These are phyloP conservation scores for Phytopythium sindhum DNA, from an alignment of 352 stramenopile genomes.

Conservation along the genomic window DNA sequence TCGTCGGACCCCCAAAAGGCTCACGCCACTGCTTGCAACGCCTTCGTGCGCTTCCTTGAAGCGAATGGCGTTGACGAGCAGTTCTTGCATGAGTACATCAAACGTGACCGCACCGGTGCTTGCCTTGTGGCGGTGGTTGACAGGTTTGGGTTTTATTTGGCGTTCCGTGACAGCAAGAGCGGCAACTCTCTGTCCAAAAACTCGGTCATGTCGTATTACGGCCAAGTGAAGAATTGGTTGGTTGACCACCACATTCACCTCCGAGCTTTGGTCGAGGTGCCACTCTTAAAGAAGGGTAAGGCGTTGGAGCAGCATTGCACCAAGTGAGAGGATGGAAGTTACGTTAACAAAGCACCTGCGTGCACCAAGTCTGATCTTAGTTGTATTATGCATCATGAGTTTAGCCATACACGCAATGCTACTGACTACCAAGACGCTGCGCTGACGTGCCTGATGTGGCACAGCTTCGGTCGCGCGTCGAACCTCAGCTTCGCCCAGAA, in stretches of 20 bases:
- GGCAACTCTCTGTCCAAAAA: neutral
- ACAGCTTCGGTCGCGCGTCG: conserved; percentile 12
- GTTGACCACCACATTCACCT: neutral
- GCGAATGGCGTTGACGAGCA: neutral
- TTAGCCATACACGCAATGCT: neutral
- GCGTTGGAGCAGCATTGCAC: neutral
- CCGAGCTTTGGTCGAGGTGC: neutral
- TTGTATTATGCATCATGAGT: neutral
- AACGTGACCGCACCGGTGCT: neutral
- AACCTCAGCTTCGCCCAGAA: conserved; percentile 13
- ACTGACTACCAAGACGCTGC: conserved; percentile 22
- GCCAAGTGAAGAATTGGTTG: neutral
- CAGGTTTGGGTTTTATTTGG: conserved; percentile 4
- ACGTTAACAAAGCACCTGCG: neutral
- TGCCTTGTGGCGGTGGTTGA: neutral
- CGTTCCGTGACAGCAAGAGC: neutral
- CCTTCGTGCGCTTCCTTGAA: neutral
- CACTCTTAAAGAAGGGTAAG: neutral
- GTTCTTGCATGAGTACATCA: neutral
- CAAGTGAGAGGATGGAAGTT: neutral
- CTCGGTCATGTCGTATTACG: neutral
- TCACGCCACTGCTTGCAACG: neutral
- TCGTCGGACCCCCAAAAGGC: neutral
- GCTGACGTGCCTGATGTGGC: conserved; percentile 14
- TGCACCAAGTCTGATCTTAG: neutral